Percentiles rank a stretch among this genome's conserved stretches.
These are phyloP conservation scores for Arbutus unedo DNA, from an alignment of 148 eudicot genomes.

Conservation along the genomic window DNA sequence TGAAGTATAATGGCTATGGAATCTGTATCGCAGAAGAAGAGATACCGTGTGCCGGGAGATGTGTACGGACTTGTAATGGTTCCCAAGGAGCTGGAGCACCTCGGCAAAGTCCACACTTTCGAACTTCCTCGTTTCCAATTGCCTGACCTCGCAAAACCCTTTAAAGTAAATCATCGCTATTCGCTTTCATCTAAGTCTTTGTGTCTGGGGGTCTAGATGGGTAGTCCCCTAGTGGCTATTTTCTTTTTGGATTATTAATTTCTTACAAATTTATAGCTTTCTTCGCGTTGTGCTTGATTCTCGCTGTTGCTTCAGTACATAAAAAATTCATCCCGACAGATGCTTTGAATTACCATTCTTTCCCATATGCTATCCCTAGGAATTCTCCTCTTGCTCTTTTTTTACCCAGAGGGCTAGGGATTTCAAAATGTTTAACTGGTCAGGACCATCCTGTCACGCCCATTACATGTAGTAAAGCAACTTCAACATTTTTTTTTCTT, in stretches of 20 bases:
- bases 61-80: constrained; percentile 50
- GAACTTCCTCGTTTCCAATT: constrained; percentile 41
- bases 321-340: not conserved
- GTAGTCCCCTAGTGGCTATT: not conserved
- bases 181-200: not conserved
- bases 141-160: constrained; percentile 43
- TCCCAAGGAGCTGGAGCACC: constrained; percentile 42
- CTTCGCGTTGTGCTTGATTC: not conserved
- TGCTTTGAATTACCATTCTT: not conserved
- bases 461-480: not conserved
- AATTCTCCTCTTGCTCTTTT: too few species aligned
- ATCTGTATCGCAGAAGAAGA: constrained; percentile 53
- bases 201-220: not conserved
- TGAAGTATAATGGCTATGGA: constrained; percentile 11
- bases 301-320: not conserved
- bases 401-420: not conserved
- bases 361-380: too few species aligned
- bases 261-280: not conserved
- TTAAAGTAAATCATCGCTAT: constrained; percentile 20
- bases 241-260: not conserved
- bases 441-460: not conserved
- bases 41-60: constrained; percentile 55
- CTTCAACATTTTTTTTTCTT: not conserved
- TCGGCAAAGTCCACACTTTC: constrained; percentile 31
- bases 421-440: not conserved